phyloP scores from a whole-genome alignment of 257 asterid genomes.

The Przewalskia tangutica region DNA sequence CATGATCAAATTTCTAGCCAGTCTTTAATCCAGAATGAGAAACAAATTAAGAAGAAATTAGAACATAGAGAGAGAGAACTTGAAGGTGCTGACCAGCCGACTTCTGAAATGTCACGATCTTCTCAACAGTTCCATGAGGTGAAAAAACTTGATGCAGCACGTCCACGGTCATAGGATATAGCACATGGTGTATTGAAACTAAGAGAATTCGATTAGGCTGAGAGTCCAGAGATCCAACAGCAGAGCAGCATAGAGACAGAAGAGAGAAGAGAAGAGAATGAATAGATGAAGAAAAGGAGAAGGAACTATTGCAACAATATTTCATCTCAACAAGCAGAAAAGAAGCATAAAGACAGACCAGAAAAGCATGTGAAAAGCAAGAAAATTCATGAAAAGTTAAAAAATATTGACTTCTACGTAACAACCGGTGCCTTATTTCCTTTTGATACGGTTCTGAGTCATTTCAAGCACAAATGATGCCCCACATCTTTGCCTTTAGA shows the following conservation, averaged over 20 bases:
- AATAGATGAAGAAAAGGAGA: slow-evolving; percentile 41
- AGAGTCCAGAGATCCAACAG: slow-evolving; percentile 65
- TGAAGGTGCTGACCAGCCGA: slow-evolving; percentile 99
- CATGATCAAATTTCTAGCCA: neutral
- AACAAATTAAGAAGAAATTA: slow-evolving; percentile 34
- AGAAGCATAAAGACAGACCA: neutral
- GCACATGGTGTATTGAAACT: slow-evolving; percentile 98
- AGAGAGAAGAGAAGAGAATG: slow-evolving; percentile 73
- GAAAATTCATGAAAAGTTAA: neutral
- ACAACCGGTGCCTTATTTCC: neutral
- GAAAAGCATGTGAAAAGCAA: neutral
- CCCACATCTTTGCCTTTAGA: neutral
- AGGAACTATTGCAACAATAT: slow-evolving; percentile 1
- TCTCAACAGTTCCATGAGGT: slow-evolving; percentile 98
- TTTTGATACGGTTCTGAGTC: neutral
- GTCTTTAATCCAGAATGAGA: neutral
- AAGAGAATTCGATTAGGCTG: slow-evolving; percentile 99
- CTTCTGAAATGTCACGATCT: slow-evolving; percentile 99
- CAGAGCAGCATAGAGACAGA: slow-evolving; percentile 74
- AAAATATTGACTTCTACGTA: neutral
- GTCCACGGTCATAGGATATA: slow-evolving; percentile 99
- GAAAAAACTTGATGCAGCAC: slow-evolving; percentile 99
- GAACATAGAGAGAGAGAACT: slow-evolving; percentile 40
- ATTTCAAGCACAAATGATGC: neutral
- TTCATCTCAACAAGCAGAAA: neutral